Evolutionary conservation across 78 protist genomes (phyloP).

Genomic region (Dictyostelium citrinum): DNA sequence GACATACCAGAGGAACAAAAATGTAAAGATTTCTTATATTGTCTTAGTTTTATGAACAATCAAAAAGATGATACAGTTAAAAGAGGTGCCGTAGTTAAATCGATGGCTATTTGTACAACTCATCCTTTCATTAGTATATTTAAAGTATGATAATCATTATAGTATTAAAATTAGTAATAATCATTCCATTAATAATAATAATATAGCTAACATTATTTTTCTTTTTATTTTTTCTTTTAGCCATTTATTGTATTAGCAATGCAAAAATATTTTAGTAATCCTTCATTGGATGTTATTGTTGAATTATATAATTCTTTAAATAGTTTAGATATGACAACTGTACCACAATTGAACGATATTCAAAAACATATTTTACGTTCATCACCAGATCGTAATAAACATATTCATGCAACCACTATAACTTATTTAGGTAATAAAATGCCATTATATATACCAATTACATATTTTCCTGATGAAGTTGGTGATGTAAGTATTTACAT

Average conservation of each 20-base stretch:
- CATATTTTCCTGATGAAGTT: slow-evolving; percentile 84
- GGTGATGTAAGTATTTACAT: slow-evolving; percentile 71
- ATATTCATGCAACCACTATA: slow-evolving; percentile 52
- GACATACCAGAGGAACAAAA: slow-evolving; percentile 9
- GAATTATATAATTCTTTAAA: slow-evolving; percentile 86
- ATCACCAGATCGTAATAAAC: slow-evolving; percentile 75
- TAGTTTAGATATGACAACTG: slow-evolving; percentile 78
- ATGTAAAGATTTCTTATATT: slow-evolving; percentile 84
- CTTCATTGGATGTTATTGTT: slow-evolving; percentile 44
- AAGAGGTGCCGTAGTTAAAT: slow-evolving; percentile 84
- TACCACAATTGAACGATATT: slow-evolving; percentile 66
- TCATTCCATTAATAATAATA: too few species aligned
- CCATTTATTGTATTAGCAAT: slow-evolving; percentile 84
- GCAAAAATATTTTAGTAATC: slow-evolving; percentile 62
- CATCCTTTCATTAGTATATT: slow-evolving; percentile 79
- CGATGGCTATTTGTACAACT: slow-evolving; percentile 88
- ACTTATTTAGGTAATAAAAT: slow-evolving; percentile 67
- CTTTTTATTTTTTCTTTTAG: slow-evolving; percentile 6
- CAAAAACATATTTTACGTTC: slow-evolving; percentile 77
- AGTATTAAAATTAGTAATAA: background rate
- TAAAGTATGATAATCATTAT: slow-evolving; percentile 51
- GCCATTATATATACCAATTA: slow-evolving; percentile 81
- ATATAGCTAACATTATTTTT: background rate
- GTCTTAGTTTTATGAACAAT: slow-evolving; percentile 82
- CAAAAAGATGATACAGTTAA: slow-evolving; percentile 70